A percentile compares a stretch with the other conserved stretches of the same genome.
Evolutionary conservation across 306 rosid genomes (phyloP).

Genomic region (Begonia loranthoides): DNA sequence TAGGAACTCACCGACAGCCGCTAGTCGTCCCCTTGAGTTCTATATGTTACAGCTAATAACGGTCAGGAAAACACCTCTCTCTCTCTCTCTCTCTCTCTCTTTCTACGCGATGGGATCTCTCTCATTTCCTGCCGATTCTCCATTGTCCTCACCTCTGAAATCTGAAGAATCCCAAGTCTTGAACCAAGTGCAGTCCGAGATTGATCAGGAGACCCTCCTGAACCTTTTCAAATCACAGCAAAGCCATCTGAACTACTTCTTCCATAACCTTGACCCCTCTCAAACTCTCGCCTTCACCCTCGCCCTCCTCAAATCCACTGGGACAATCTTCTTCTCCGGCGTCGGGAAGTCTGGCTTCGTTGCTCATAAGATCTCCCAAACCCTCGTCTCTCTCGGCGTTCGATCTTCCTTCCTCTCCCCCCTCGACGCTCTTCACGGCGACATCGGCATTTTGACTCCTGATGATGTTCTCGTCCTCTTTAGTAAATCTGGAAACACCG

Average conservation of each 20-base stretch:
- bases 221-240: constrained; percentile 78
- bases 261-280: constrained; percentile 62
- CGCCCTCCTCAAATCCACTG: constrained; percentile 50
- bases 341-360: constrained; percentile 97
- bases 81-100: too few relatives aligned
- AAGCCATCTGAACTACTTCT: constrained; percentile 91
- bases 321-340: constrained; percentile 85
- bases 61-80: too few relatives aligned
- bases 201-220: constrained; percentile 45
- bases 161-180: background rate
- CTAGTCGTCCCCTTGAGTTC: too few relatives aligned
- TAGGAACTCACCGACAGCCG: too few relatives aligned
- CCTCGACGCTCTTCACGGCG: constrained; percentile 91
- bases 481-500: constrained; percentile 87
- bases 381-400: constrained; percentile 83
- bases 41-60: too few relatives aligned
- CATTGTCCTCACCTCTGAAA: background rate
- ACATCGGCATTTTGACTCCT: constrained; percentile 53
- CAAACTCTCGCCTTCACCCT: constrained; percentile 73
- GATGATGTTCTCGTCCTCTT: constrained; percentile 62
- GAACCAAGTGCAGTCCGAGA: background rate
- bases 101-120: constrained; percentile 30
- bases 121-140: constrained; percentile 10
- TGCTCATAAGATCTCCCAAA: constrained; percentile 88
- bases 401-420: constrained; percentile 80